Evolutionary conservation across 441 rosid species (phyloP).

Genomic region (Euphorbia schlechtendalii): DNA sequence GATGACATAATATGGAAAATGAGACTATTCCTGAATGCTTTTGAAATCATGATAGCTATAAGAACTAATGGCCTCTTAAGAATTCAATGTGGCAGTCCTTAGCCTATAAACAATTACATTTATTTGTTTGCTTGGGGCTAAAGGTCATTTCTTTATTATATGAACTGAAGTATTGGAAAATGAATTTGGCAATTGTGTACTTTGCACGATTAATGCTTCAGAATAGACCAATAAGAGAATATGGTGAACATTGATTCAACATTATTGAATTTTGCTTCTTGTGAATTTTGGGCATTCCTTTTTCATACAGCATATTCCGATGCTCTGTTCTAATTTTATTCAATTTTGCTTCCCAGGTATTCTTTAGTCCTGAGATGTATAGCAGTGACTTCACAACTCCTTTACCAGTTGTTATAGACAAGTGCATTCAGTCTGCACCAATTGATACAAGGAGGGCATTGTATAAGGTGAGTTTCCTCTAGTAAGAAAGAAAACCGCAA

Average conservation of each 20-base stretch:
- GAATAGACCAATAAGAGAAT: no score
- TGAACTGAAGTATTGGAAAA: no score
- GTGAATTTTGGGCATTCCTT: not conserved
- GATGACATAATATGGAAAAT: conserved; percentile 5
- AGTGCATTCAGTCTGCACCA: conserved; percentile 97
- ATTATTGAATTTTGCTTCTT: not conserved
- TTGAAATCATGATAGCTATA: not conserved
- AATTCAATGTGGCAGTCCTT: not conserved
- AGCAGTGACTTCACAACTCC: conserved; percentile 72
- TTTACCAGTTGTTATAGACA: conserved; percentile 86
- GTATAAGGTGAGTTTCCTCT: conserved; percentile 59
- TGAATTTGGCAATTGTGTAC: no score
- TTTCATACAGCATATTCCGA: conserved; percentile 10
- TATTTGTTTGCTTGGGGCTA: no score
- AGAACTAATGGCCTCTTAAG: conserved; percentile 3
- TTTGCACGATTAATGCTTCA: no score
- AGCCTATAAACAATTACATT: no score
- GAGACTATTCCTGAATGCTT: conserved; percentile 1
- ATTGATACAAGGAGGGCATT: conserved; percentile 97
- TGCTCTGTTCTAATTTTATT: conserved; percentile 15
- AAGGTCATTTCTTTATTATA: no score
- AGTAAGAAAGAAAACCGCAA: not conserved
- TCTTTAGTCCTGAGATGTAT: conserved; percentile 95
- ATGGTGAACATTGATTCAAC: no score
- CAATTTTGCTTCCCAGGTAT: conserved; percentile 48